Base-by-base conservation (phyloP, 176 grass and related monocot species). In the Oryza glumipatula region DNA sequence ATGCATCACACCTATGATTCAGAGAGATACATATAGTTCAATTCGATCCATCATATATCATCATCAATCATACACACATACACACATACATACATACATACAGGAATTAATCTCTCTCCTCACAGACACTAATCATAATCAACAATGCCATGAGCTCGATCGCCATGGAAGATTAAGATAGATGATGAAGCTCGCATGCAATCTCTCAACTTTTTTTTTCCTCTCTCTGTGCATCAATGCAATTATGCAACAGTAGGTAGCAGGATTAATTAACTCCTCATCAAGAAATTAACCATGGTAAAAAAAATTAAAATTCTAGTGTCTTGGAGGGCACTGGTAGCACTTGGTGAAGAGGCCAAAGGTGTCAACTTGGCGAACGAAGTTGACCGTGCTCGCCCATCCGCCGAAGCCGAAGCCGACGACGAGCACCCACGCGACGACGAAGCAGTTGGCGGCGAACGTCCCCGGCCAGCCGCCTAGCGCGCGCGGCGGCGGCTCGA, bases 261-360 rank as follows among this genome's bases (percentile, higher is more conserved):
- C 35, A 24, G 58, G 41, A 24, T 80, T n/a, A 58, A 56, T 21
- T 21, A 56, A 58, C 19, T 58, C 7, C 54, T 58, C 54, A n/a
- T 58, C 54, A n/a, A 58, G 54, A 58, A n/a, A 41, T 41, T 41
- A 41, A 58, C 17, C 43, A 11, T 44, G 43, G 43, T 41, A 41
- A 41, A 44, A 44, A 44, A 44, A 44, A 44, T 9, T 44, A 32
- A 32, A 32, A 32, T 44, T 44, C 43, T 89, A 96, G 77, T 90
- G 93, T 87, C 58, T 98, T 0, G 96, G 95, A 5, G 91, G 91
- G 71, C 95, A 98, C 58, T 98, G 95, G 86, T 98, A 98, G 89
- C 95, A 98, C 58, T 93, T 98, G 78, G 93, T 98, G 95, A 98
- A 98, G 82, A 98, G 86, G 0, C 95, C 95, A 39, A 98, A 98